These are phyloP conservation scores for Paecilomyces niveus DNA, from an alignment of 2,329 filamentous ascomycete species.

Conservation along the genomic window DNA sequence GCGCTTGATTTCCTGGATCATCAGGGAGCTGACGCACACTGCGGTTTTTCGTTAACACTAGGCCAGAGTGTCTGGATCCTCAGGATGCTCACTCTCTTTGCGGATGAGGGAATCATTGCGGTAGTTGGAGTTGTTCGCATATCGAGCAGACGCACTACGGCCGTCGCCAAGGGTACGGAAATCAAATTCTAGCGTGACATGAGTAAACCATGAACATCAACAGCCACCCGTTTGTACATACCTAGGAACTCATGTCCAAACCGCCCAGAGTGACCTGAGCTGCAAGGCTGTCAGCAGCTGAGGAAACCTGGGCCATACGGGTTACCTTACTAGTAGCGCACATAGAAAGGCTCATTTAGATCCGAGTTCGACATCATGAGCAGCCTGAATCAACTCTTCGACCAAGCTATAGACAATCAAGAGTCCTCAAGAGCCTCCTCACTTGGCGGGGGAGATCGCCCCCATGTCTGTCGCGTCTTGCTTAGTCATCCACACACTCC, in stretches of 20 bases:
- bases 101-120: conserved; percentile 96
- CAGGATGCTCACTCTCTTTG: conserved; percentile 78
- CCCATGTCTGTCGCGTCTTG: conserved; percentile 9
- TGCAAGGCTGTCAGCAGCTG: conserved; percentile 44
- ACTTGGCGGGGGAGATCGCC: conserved; percentile 1
- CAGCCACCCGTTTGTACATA: conserved; percentile 35
- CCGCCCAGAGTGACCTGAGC: conserved; percentile 92
- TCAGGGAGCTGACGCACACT: conserved; percentile 93
- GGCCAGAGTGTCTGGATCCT: not conserved
- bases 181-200: conserved; percentile 69
- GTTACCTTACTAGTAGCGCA: conserved; percentile 84
- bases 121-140: conserved; percentile 99
- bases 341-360: conserved; percentile 78
- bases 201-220: conserved; percentile 10
- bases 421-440: not conserved
- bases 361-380: conserved; percentile 50
- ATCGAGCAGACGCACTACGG: conserved; percentile 84
- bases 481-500: conserved; percentile 42
- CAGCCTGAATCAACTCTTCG: conserved; percentile 1
- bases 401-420: not conserved
- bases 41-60: conserved; percentile 13
- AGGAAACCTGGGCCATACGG: conserved; percentile 26
- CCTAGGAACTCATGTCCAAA: conserved; percentile 98
- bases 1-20: conserved; percentile 91
- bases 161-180: conserved; percentile 89